Evolutionary conservation across 73 alveolate species (phyloP).

Genomic region (Tetrahymena malaccensis): DNA sequence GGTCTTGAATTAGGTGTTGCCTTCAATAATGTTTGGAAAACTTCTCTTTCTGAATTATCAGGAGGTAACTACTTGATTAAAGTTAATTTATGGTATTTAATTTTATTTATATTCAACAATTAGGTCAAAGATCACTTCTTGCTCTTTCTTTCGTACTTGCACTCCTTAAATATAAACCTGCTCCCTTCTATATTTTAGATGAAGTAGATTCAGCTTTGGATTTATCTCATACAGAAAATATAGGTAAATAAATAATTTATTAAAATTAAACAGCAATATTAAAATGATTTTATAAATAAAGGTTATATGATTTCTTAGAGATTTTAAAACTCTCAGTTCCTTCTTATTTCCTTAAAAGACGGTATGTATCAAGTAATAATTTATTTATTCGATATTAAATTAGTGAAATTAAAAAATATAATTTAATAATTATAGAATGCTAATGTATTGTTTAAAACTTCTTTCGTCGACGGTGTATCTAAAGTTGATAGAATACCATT

Average conservation of each 20-base stretch:
- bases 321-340: slow-evolving; percentile 44
- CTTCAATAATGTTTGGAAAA: slow-evolving; percentile 86
- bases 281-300: background rate
- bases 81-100: background rate
- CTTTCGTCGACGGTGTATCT: slow-evolving; percentile 79
- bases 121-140: slow-evolving; percentile 91
- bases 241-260: slow-evolving; percentile 58
- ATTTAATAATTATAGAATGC: slow-evolving; percentile 54
- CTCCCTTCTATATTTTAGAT: slow-evolving; percentile 96
- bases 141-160: slow-evolving; percentile 90
- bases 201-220: slow-evolving; percentile 99
- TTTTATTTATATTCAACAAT: slow-evolving; percentile 67
- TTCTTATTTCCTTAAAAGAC: slow-evolving; percentile 90
- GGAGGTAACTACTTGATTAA: slow-evolving; percentile 46
- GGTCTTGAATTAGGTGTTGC: slow-evolving; percentile 94
- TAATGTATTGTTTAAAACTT: slow-evolving; percentile 92
- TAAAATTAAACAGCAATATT: too few species aligned
- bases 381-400: background rate
- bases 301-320: slow-evolving; percentile 39
- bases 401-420: background rate
- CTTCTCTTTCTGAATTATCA: slow-evolving; percentile 71
- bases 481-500: slow-evolving; percentile 72
- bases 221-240: slow-evolving; percentile 93
- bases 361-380: slow-evolving; percentile 80
- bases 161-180: slow-evolving; percentile 79